Evolutionary conservation across 768 basidiomycete species (phyloP), one percentile per base, ranked within the genome.

Genomic region (Daedalea quercina): DNA sequence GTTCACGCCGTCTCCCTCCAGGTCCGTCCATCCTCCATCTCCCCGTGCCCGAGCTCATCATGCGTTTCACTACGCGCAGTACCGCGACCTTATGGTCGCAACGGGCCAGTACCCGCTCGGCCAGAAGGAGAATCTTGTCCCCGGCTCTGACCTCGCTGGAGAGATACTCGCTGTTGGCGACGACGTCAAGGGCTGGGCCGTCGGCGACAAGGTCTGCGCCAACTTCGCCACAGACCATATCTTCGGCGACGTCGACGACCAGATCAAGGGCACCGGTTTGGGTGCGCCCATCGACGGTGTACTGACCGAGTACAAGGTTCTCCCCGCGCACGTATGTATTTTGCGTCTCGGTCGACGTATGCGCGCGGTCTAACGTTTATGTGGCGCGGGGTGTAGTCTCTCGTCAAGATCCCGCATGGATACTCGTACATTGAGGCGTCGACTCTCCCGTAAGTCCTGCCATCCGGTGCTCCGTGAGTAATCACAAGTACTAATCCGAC

Each of bases 371-470:
- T n/a, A n/a, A 31, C 11, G 28, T 23, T 19, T 9, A 23, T 20
- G 22, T 3, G 19, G 6, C 28, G 11, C 31, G 12, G 4, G 34
- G 9, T 43, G 25, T 20, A 79, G 78, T 71, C 73, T 0, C 66
- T 85, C 34, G 74, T 85, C 31, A 56, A 60, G 35, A 69, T 84
- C 54, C 80, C 86, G 0, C 64, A 74, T 17, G 76, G 84, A 62
- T 71, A 86, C 19, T 76, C 74, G 1, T 83, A 78, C 57, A 78
- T 81, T 54, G 80, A 88, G 61, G 85, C 77, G 0, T 79, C 85
- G 0, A 82, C 82, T 22, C 68, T 87, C 6, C 80, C 83, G 71
- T 84, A 60, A 31, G 75, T 66, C 12, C 37, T 17, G 15, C 37
- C 15, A 15, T 40, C 37, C 11, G 28, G 4, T 31, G 6, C 28